Evolutionary conservation across 108 stramenopile genomes (phyloP).

Genomic region (Fistulifera pelliculosa): DNA sequence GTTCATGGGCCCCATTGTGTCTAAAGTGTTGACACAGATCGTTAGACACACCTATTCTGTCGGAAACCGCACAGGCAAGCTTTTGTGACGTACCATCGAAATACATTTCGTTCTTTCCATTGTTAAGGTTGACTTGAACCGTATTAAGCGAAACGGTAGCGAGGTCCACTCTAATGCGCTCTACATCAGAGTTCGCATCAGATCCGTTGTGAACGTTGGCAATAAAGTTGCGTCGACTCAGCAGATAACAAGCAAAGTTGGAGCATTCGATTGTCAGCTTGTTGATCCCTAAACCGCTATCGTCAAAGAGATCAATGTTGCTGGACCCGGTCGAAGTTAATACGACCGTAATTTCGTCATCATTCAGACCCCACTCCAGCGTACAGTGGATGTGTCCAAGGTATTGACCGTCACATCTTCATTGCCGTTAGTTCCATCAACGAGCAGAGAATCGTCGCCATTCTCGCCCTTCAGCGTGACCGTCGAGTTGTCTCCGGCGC

Average conservation of each 20-base stretch:
- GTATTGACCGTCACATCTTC: constrained; percentile 6
- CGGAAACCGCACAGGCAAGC: too few species aligned
- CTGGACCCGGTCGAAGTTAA: constrained; percentile 17
- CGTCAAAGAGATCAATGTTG: constrained; percentile 20
- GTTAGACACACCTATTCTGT: too few species aligned
- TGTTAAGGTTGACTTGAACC: constrained; percentile 13
- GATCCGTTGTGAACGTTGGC: constrained; percentile 23
- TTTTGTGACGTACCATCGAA: too few species aligned
- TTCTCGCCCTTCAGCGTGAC: constrained; percentile 2
- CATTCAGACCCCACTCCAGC: constrained; percentile 23
- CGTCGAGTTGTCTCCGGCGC: not conserved
- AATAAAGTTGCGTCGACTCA: constrained; percentile 20
- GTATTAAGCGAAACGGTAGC: constrained; percentile 2
- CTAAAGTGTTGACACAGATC: too few species aligned
- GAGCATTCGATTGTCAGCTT: constrained; percentile 18
- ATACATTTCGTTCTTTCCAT: constrained; percentile 21
- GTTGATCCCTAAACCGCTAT: constrained; percentile 11
- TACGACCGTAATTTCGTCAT: constrained; percentile 13
- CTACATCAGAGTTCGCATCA: constrained; percentile 5
- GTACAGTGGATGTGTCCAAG: constrained; percentile 13
- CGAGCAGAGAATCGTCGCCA: constrained; percentile 18
- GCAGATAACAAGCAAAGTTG: constrained; percentile 18
- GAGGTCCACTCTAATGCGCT: constrained; percentile 19
- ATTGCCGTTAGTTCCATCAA: constrained; percentile 12
- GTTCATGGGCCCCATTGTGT: constrained; percentile 11